Evolutionary conservation across 2,329 filamentous ascomycete species (phyloP), one percentile per base, ranked within the genome.

Genomic region (Diaporthe longicolla): DNA sequence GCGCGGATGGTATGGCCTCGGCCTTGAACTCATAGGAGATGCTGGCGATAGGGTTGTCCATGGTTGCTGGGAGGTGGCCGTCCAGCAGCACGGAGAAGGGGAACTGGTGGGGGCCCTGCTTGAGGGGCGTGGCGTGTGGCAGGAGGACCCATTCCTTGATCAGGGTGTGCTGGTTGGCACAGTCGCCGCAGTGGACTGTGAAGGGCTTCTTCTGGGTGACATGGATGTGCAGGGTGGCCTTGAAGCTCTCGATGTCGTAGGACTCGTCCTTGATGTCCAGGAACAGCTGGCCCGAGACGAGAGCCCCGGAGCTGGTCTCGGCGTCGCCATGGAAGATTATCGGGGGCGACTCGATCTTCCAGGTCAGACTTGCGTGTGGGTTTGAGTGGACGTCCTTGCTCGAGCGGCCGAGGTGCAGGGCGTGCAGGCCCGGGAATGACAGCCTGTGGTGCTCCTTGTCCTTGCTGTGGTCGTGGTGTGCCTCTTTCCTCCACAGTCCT

Each of bases 71-170:
- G n/a, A 98, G 89, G 79, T 96, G 89, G 26, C 97, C 97, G 1
- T 92, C 91, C 58, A 99, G 89, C 69, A 98, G 88, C 78, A 95
- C 93, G 78, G 95, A 97, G 83, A 98, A 98, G 65, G 97, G 96
- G 81, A 95, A 97, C 59, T 91, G 88, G 82, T 98, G 95, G 66
- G 88, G 84, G 75, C 93, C 90, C 80, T 86, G 87, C 74, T 81
- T 81, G 71, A 92, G 82, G 15, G 83, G 83, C 24, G 87, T 83
- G 57, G 89, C 87, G 58, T 87, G 86, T 24, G 88, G 89, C 73
- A 97, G 84, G 79, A 98, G 93, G 43, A 90, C 89, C 95, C 95
- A 98, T 70, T 88, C 90, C 82, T 93, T 92, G 76, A 98, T 84
- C 81, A 95, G 91, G 48, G 91, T 94, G 74, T 88, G 89, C 80